These are phyloP conservation scores for Aspergillus quadrilineatus DNA, from an alignment of 2,329 filamentous ascomycete species.

Conservation along the genomic window DNA sequence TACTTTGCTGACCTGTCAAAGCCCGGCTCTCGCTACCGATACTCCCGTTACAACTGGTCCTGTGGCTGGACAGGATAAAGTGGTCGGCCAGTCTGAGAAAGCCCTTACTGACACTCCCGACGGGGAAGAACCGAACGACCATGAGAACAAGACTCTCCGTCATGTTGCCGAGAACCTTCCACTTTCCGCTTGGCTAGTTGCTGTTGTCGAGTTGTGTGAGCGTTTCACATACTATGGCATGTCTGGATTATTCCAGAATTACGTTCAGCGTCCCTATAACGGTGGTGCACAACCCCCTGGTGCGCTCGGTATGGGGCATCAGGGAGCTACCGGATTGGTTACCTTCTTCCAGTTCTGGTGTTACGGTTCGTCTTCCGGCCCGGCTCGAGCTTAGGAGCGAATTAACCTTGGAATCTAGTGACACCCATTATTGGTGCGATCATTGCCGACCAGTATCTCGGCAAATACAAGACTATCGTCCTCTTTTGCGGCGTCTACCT, in stretches of 20 bases:
- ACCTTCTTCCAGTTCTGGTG: constrained; percentile 59
- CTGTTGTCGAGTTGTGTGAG: constrained; percentile 57
- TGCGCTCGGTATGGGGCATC: constrained; percentile 45
- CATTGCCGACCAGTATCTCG: constrained; percentile 60
- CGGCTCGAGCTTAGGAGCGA: too few relatives aligned
- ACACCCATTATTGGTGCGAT: constrained; percentile 61
- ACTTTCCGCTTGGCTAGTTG: constrained; percentile 57
- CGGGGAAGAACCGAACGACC: constrained; percentile 54
- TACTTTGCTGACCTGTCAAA: not conserved
- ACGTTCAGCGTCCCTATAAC: constrained; percentile 48
- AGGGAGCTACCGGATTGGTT: constrained; percentile 50
- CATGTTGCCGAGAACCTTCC: constrained; percentile 58
- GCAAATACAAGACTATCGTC: constrained; percentile 61
- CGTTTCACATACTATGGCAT: constrained; percentile 61
- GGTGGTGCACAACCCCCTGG: constrained; percentile 38
- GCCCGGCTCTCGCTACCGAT: constrained; percentile 22
- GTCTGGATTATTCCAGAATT: constrained; percentile 58
- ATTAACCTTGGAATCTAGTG: constrained; percentile 26
- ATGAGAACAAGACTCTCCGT: constrained; percentile 52
- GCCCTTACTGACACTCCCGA: constrained; percentile 39
- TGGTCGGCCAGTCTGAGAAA: constrained; percentile 33
- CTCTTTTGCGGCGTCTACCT: constrained; percentile 60
- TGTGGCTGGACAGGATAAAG: constrained; percentile 26
- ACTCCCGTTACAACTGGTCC: constrained; percentile 16
- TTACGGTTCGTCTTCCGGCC: constrained; percentile 38